Evolutionary conservation across 805 yeast genomes (phyloP).

Genomic region (Hermanozyma aechmeae): DNA sequence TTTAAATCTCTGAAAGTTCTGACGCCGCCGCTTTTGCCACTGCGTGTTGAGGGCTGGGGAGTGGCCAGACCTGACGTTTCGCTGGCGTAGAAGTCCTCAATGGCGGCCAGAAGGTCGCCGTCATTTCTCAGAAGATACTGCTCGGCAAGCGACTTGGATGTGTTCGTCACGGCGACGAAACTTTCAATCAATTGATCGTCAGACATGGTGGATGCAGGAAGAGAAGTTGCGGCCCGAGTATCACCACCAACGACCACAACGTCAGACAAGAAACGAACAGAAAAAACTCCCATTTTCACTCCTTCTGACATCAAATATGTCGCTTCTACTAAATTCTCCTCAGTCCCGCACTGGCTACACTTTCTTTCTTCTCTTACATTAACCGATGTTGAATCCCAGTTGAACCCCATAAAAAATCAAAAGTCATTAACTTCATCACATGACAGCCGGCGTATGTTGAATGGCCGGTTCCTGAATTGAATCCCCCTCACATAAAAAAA

Average conservation of each 20-base stretch:
- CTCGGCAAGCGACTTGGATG: conserved; percentile 27
- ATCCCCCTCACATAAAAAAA: conserved; percentile 4
- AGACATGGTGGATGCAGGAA: conserved; percentile 1
- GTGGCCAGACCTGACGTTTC: conserved; percentile 5
- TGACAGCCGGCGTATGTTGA: conserved; percentile 38
- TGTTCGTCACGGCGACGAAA: conserved; percentile 26
- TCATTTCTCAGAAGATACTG: conserved; percentile 30
- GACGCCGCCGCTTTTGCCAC: conserved; percentile 13
- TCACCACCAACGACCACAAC: too few species aligned
- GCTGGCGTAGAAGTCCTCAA: conserved; percentile 31
- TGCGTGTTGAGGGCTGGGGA: conserved; percentile 2
- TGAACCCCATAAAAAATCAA: conserved; percentile 22
- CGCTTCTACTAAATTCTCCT: too few species aligned
- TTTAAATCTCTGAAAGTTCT: conserved; percentile 32
- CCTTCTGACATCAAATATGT: too few species aligned
- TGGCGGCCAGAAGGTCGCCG: conserved; percentile 27
- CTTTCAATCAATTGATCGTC: conserved; percentile 15
- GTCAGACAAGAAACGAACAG: too few species aligned
- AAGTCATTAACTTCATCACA: conserved; percentile 12
- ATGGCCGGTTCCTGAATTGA: conserved; percentile 32
- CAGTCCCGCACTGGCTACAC: too few species aligned
- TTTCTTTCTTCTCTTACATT: conserved; percentile 13
- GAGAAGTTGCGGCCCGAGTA: neutral
- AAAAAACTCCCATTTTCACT: too few species aligned
- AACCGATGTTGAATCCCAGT: conserved; percentile 44